Base-by-base conservation (phyloP, 345 rosid genomes). In the Eutrema japonicum region DNA sequence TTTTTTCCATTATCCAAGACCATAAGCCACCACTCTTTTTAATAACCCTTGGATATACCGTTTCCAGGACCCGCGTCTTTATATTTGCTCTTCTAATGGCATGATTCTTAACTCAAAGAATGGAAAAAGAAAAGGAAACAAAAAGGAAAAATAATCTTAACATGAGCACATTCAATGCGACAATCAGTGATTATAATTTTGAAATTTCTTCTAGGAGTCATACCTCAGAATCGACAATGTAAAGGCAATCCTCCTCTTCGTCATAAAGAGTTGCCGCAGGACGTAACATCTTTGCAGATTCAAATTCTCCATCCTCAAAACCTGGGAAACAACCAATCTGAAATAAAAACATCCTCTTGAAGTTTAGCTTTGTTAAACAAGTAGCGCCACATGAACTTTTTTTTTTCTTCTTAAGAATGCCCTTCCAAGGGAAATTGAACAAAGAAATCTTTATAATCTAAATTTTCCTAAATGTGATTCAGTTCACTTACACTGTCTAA, bases 261-360 rank as follows among this genome's bases (percentile, higher is more conserved):
- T 89, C 60, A 80, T 87, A 95, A 52, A 86, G 80, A 49, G 96
- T 81, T 32, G 96, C 87, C 8, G 88, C 96, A 70, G 99, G 98
- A 49, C 92, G 87, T 55, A 83, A 37, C 78, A 95, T 83, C 88
- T 87, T 95, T 73, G 94, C 88, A 76, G 89, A 81, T 79, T 87
- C 96, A 47, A 95, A 90, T 62, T 86, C 96, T 40, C 98, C 99
- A 82, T 95, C 99, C 86, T 95, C 98, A 79, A 92, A 92, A 61
- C 99, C 99, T 73, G 92, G 96, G 80, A 75, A 82, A 77, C 96
- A 87, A 81, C 98, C 98, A 87, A 95, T 92, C 99, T 95, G 96
- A 76, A 73, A 84, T 68, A 86, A 55, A 79, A 82, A 79, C 60
- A 49, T 63, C 69, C 71, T 83, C 36, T 59, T 73, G 58, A 70